phyloP scores from a whole-genome alignment of 495 filamentous ascomycete species.

The Pyrenula aspistea region DNA sequence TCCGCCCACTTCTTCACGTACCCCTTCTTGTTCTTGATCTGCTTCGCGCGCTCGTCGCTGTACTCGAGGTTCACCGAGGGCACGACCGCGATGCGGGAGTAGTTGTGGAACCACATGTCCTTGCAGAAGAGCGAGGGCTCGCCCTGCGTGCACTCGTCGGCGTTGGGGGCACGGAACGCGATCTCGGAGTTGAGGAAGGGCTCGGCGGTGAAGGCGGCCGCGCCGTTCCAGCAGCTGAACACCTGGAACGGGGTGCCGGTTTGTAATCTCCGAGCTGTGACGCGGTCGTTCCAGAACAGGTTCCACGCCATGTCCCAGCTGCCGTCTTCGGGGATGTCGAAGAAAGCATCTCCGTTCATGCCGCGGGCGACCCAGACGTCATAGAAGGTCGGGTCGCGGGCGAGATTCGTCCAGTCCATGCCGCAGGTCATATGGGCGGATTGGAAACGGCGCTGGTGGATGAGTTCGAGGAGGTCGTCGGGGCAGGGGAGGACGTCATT shows the following conservation, averaged over 20 bases:
- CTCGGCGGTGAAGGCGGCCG: constrained; percentile 9
- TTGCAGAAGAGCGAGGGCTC: constrained; percentile 37
- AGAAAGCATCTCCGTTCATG: constrained; percentile 37
- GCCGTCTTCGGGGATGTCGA: constrained; percentile 31
- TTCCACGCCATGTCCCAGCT: constrained; percentile 28
- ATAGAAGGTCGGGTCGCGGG: constrained; percentile 29
- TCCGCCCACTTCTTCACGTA: constrained; percentile 15
- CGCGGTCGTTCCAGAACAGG: constrained; percentile 31
- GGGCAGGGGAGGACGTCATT: constrained; percentile 36
- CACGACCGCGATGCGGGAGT: constrained; percentile 34
- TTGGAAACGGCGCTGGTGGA: constrained; percentile 28
- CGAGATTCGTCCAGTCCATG: constrained; percentile 35
- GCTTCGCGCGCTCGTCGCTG: constrained; percentile 11
- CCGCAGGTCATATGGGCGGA: constrained; percentile 41
- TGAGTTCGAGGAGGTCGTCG: constrained; percentile 41
- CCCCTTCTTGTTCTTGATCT: constrained; percentile 27
- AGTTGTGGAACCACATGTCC: constrained; percentile 32
- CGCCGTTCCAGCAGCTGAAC: constrained; percentile 42
- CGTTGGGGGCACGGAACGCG: not conserved
- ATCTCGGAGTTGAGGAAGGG: not conserved
- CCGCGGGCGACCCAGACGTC: constrained; percentile 39
- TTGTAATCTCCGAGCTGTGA: constrained; percentile 12
- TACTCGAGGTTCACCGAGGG: constrained; percentile 37
- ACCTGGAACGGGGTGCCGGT: constrained; percentile 34
- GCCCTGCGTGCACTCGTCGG: constrained; percentile 31